Percentiles rank a stretch among this genome's conserved stretches.
Conservation (phyloP, 257 asterid genomes). For the Gynochthodes officinalis region DNA sequence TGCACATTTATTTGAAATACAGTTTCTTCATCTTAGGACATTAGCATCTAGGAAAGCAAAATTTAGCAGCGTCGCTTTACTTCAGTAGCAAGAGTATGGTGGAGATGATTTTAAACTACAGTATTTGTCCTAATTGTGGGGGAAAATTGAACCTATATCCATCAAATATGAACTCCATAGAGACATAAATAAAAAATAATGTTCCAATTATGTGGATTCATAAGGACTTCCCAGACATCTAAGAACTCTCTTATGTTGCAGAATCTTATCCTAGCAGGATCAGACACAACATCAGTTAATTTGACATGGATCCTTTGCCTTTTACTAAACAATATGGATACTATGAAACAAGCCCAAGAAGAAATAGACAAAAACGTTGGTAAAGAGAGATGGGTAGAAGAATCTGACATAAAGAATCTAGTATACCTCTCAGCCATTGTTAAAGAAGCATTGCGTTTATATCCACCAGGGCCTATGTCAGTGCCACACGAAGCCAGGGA, state of each 20-base stretch:
- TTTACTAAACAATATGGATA: constrained; percentile 33
- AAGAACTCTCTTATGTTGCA: constrained; percentile 13
- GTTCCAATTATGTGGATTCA: too few species aligned
- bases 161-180: too few species aligned
- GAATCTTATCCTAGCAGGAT: constrained; percentile 55
- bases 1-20: too few species aligned
- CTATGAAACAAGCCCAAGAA: constrained; percentile 35
- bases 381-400: constrained; percentile 45
- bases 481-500: constrained; percentile 38
- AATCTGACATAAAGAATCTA: constrained; percentile 42
- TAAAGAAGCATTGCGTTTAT: constrained; percentile 49
- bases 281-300: constrained; percentile 46
- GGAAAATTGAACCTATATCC: too few species aligned
- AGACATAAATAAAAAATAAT: too few species aligned
- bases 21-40: too few species aligned
- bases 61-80: too few species aligned
- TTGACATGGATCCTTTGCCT: constrained; percentile 46
- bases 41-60: too few species aligned
- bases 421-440: constrained; percentile 46
- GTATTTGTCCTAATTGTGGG: too few species aligned
- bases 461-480: constrained; percentile 46
- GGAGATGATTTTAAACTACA: too few species aligned
- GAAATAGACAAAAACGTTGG: constrained; percentile 47
- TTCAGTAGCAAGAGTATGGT: too few species aligned
- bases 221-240: neutral